A percentile compares a stretch with the other conserved stretches of the same genome.
Evolutionary conservation across 768 basidiomycete species (phyloP).

Genomic region (Termitomyces sp.): DNA sequence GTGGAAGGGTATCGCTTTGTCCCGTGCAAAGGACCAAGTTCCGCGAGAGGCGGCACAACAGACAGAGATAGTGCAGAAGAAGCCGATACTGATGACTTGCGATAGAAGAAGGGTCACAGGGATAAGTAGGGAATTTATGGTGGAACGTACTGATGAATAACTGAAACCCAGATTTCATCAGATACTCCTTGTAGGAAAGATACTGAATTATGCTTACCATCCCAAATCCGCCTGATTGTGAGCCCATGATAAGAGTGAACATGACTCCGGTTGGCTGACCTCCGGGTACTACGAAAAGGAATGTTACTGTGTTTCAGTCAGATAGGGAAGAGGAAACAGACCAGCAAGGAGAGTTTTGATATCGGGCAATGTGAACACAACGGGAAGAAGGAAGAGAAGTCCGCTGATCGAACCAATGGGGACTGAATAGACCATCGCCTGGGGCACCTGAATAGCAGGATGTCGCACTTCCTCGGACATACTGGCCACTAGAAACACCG

Average conservation of each 20-base stretch:
- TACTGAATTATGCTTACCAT: slow-evolving; percentile 29
- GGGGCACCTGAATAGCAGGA: slow-evolving; percentile 48
- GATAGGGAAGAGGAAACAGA: slow-evolving; percentile 12
- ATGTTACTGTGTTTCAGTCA: background rate
- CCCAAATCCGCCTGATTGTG: slow-evolving; percentile 55
- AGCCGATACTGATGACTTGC: slow-evolving; percentile 44
- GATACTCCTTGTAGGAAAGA: background rate
- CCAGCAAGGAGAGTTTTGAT: slow-evolving; percentile 45
- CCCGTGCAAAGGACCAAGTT: slow-evolving; percentile 68
- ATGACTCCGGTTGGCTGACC: slow-evolving; percentile 62
- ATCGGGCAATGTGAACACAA: slow-evolving; percentile 61
- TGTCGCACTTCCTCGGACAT: slow-evolving; percentile 67
- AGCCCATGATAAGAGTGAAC: slow-evolving; percentile 59
- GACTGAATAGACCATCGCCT: slow-evolving; percentile 47
- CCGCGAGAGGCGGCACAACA: slow-evolving; percentile 63
- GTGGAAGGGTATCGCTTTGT: slow-evolving; percentile 57
- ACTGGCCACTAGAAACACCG: slow-evolving; percentile 39
- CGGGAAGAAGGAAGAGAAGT: slow-evolving; percentile 51
- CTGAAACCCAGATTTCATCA: slow-evolving; percentile 8
- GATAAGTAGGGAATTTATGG: background rate
- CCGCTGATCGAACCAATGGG: slow-evolving; percentile 50
- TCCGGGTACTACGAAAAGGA: slow-evolving; percentile 35
- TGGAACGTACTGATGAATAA: slow-evolving; percentile 32
- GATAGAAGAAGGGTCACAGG: slow-evolving; percentile 5
- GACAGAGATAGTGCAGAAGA: slow-evolving; percentile 66